Conservation (phyloP, 768 basidiomycete species). For the Hygrophorus pudorinus region DNA sequence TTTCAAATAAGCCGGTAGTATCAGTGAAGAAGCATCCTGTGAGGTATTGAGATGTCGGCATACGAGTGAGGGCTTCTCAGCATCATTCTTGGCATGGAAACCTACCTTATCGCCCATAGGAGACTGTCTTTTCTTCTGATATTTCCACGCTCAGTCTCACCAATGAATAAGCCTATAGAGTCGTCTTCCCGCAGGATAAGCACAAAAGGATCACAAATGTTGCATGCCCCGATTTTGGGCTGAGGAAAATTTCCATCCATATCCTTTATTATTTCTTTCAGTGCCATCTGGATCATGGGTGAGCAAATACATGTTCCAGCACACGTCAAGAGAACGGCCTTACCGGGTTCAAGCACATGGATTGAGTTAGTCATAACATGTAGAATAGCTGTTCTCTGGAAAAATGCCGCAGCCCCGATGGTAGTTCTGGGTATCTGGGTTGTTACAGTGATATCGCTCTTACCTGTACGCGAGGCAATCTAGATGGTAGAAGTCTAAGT, state of each 20-base stretch:
- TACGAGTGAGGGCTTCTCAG: conserved; percentile 3
- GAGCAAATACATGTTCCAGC: not conserved
- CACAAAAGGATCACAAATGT: conserved; percentile 83
- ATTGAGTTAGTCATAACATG: conserved; percentile 80
- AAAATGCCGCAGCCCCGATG: conserved; percentile 77
- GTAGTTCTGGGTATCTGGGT: conserved; percentile 72
- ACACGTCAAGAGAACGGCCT: conserved; percentile 15
- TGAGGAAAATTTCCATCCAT: conserved; percentile 66
- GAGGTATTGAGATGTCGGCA: conserved; percentile 57
- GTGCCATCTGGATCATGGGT: conserved; percentile 50
- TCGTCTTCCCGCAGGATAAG: conserved; percentile 79
- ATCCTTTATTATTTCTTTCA: conserved; percentile 71
- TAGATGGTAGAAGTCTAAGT: conserved; percentile 17
- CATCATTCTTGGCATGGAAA: not conserved
- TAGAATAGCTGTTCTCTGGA: conserved; percentile 74
- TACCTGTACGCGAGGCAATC: conserved; percentile 54
- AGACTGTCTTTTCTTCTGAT: conserved; percentile 79
- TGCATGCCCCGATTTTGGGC: conserved; percentile 69
- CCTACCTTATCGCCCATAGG: conserved; percentile 78
- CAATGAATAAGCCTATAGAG: conserved; percentile 75
- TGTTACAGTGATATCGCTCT: conserved; percentile 58
- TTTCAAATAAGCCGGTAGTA: conserved; percentile 47
- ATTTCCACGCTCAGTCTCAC: conserved; percentile 73
- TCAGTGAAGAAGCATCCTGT: conserved; percentile 76
- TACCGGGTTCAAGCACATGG: conserved; percentile 75